Evolutionary conservation across 208 protist genomes (phyloP).

Genomic region (Acanthamoeba sp.): DNA sequence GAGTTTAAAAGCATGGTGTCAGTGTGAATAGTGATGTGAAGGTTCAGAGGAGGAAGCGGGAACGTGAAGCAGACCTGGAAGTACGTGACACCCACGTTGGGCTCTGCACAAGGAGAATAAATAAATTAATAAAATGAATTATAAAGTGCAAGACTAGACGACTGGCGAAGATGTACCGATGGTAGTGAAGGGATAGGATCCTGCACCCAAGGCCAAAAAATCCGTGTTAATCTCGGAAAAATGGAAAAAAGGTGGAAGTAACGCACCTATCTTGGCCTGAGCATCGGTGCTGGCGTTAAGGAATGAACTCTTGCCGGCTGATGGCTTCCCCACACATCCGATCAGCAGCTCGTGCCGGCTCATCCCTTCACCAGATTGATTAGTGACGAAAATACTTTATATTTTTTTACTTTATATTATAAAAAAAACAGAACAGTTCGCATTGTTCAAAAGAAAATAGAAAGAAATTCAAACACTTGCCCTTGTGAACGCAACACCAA

Average conservation of each 20-base stretch:
- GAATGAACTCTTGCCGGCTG: conserved; percentile 85
- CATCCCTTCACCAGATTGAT: not conserved
- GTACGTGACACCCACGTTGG: conserved; percentile 84
- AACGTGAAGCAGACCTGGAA: conserved; percentile 59
- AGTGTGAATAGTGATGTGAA: not conserved
- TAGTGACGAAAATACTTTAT: no score
- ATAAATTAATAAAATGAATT: not conserved
- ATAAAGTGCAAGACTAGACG: not conserved
- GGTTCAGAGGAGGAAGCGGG: not conserved
- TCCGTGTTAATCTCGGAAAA: not conserved
- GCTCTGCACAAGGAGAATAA: conserved; percentile 40
- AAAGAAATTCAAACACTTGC: no score
- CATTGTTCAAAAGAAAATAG: no score
- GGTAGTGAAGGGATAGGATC: conserved; percentile 86
- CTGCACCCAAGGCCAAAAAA: not conserved
- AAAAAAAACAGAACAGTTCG: no score
- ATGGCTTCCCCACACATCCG: conserved; percentile 86
- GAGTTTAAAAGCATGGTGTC: not conserved
- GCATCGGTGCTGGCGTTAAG: conserved; percentile 86
- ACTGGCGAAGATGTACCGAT: conserved; percentile 68
- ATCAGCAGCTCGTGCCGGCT: conserved; percentile 67
- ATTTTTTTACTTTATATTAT: no score
- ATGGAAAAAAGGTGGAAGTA: not conserved
- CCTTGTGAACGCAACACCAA: no score
- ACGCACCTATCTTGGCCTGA: conserved; percentile 82